Evolutionary conservation across 495 filamentous ascomycete genomes (phyloP), one percentile per base, ranked within the genome.

Genomic region (Aspergillus ostianus): DNA sequence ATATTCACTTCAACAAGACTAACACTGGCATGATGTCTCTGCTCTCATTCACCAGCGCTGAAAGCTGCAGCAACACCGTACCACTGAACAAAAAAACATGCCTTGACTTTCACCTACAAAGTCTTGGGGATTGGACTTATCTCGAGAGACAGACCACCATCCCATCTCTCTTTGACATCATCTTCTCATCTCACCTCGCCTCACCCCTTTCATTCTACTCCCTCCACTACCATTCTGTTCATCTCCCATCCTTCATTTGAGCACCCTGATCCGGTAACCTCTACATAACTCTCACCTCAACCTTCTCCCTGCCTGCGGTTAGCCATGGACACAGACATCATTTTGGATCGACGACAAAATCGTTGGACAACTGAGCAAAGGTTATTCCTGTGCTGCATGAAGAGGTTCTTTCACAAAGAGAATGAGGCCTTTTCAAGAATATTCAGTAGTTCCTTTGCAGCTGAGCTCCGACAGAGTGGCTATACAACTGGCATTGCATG

Each of bases 331-430:
- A n/a, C n/a, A n/a, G n/a, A n/a, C n/a, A n/a, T n/a, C n/a, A n/a
- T n/a, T n/a, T 10, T 1, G 12, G 47, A 56, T 47, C 48, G 29
- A 8, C 57, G 56, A 0, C 59, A 63, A 2, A 52, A 67, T 21
- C 49, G 32, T 6, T 75, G 72, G 72, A 59, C 55, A 5, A n/a
- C 49, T 4, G 53, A 65, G 8, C 59, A 67, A 30, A 55, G 68
- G 6, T n/a, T 66, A 9, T 36, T 70, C 0, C 56, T 76, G 9
- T 76, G 74, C 23, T 72, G 66, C 17, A 18, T 72, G 4, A 64
- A 57, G 19, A 58, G 67, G 5, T 76, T 73, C 30, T 77, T 70
- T 29, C 8, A 50, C 0, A 51, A 41, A 13, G 61, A 64, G 8
- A 15, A 36, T 1, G 44, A 51, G 0, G 53, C 26, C 0, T 64